A percentile compares a stretch with the other conserved stretches of the same genome.
Evolutionary conservation across 169 alveolate genomes (phyloP).

Genomic region (Cytauxzoon felis): DNA sequence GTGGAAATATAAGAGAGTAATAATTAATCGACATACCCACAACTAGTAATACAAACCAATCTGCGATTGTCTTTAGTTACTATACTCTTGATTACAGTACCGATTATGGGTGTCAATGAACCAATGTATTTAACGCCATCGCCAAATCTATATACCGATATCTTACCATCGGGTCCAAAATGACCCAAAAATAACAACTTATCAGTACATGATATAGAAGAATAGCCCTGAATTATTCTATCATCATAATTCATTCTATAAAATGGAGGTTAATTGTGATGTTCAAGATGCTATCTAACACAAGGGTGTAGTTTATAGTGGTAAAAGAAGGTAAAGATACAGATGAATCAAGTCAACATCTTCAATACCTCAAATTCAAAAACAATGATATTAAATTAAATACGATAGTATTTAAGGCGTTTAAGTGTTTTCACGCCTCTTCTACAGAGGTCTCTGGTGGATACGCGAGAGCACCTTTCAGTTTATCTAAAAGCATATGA

Average conservation of each 20-base stretch:
- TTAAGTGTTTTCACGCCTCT: no score
- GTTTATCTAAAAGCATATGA: slow-evolving; percentile 11
- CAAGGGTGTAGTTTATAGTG: no score
- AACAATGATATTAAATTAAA: no score
- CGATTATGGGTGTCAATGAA: slow-evolving; percentile 14
- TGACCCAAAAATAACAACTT: slow-evolving; percentile 30
- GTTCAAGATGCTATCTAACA: no score
- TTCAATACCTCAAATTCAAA: no score
- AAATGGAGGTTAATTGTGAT: not conserved
- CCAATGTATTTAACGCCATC: slow-evolving; percentile 20
- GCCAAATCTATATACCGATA: slow-evolving; percentile 17
- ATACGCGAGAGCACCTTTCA: no score
- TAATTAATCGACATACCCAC: slow-evolving; percentile 30
- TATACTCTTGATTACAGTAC: slow-evolving; percentile 18
- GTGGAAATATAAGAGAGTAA: not conserved
- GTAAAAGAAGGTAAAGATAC: no score
- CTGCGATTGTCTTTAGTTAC: not conserved
- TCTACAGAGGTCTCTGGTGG: no score
- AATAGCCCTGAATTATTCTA: slow-evolving; percentile 13
- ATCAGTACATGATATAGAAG: slow-evolving; percentile 25
- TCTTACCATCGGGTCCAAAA: slow-evolving; percentile 20
- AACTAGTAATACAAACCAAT: slow-evolving; percentile 37
- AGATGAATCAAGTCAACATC: no score
- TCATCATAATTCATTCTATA: slow-evolving; percentile 13
- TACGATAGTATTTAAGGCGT: no score